Base-by-base conservation (phyloP, 345 rosid species). In the Salix arbutifolia region DNA sequence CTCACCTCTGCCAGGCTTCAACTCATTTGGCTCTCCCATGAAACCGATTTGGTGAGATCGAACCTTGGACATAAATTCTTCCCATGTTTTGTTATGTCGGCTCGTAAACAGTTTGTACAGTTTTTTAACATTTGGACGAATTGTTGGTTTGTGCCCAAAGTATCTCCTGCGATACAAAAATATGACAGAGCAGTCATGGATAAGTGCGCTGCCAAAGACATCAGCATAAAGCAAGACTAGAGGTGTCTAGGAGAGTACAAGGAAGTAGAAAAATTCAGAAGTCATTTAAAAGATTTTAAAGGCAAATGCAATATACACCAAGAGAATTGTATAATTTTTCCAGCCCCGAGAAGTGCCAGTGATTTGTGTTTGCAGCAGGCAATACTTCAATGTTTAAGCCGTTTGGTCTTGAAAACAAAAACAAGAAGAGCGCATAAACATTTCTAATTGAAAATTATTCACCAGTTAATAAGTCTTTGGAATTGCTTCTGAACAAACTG, bases 11-110 rank as follows among this genome's bases (percentile, higher is more conserved):
- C 91, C 97, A 35, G 91, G 92, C 79, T 85, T 94, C 71, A 83
- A 76, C 82, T 92, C 98, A 50, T 90, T 88, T 76, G 98, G 92
- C 65, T 84, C 94, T 77, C 97, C 98, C 95, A 91, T 90, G 90
- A 88, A 91, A 16, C 98, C 97, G 50, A 83, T 83, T 82, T 94
- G 98, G 78, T 75, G 74, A 42, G 74, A 77, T 52, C 82, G 80
- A 58, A 94, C 89, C 79, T 74, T 89, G 0, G 88, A 88, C 4
- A 93, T 79, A 85, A 92, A 94, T 76, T 90, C 95, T 70, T 88
- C 93, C 98, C 98, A 92, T 69, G 94, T 87, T 89, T 87, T 87
- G 83, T 88, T 92, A 23, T 84, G 80, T 76, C 91, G 86, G 80
- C 80, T 83, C 86, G 83, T 74, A 86, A 94, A 90, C 79, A 91